These are phyloP conservation scores for Euphorbia tirucalli DNA, from an alignment of 345 rosid species.

Conservation along the genomic window DNA sequence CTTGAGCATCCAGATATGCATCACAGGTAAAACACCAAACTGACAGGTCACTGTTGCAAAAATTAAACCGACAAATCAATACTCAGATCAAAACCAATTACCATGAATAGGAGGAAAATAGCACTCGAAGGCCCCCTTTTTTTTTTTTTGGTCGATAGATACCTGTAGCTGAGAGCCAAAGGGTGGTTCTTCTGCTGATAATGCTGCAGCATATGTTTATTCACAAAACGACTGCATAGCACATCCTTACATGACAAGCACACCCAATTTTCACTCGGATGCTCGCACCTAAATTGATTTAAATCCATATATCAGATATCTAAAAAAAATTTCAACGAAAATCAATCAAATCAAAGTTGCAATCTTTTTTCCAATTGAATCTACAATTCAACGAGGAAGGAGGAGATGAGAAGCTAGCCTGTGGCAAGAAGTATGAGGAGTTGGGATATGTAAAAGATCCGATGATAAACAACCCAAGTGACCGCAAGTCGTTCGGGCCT, in stretches of 20 bases:
- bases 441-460: constrained; percentile 62
- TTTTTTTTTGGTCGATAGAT: no score
- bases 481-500: constrained; percentile 70
- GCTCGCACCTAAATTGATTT: constrained; percentile 55
- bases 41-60: constrained; percentile 63
- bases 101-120: no score
- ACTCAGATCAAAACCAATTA: no score
- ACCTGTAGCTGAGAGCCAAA: constrained; percentile 83
- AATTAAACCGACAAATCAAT: not conserved
- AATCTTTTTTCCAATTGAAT: not conserved
- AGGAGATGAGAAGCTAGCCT: constrained; percentile 32
- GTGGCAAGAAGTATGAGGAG: constrained; percentile 65
- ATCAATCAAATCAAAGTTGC: not conserved
- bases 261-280: constrained; percentile 83
- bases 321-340: not conserved
- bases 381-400: not conserved
- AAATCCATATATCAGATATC: not conserved
- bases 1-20: constrained; percentile 72
- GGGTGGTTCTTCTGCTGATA: constrained; percentile 57
- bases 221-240: constrained; percentile 86
- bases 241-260: constrained; percentile 83
- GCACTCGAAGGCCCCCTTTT: no score
- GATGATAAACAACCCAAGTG: constrained; percentile 65
- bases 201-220: constrained; percentile 84
- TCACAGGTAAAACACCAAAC: constrained; percentile 89